Evolutionary conservation across 2,329 filamentous ascomycete species (phyloP), one percentile per base, ranked within the genome.

Genomic region (Bipolaris gigantea): DNA sequence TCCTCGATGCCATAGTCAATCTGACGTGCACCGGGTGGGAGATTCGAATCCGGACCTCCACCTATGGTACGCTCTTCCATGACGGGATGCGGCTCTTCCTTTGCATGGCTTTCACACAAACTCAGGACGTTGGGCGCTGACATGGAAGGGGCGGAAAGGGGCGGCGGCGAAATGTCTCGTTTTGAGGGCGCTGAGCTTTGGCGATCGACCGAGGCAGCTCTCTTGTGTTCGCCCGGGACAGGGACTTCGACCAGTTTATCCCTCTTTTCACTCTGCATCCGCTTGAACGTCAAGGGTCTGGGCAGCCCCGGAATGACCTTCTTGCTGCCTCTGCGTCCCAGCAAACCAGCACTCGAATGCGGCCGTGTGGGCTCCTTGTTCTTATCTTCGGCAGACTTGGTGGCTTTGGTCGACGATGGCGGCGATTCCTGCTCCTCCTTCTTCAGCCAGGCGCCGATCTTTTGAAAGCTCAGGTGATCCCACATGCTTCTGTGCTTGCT

Each of bases 251-350:
- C 80, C 49, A 96, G 80, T 66, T 86, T 87, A 63, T 89, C 85
- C 63, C 91, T 83, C 59, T 84, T 83, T 75, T 96, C 92, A 25
- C 90, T 93, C 70, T 89, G 84, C 73, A 93, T 90, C 65, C 92
- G 85, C 74, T 87, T 89, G 75, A 95, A 92, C 0, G 90, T 95
- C 64, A 88, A 85, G 4, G 86, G 80, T 44, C 90, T 84, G 35
- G 91, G 90, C 34, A 96, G 77, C 15, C 88, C 88, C 16, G 91
- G 88, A 15, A 92, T 85, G n/a, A 91, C 89, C 66, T 82, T 85
- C 62, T 84, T 72, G 55, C 70, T 73, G 47, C 67, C 56, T 49
- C 69, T 63, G 48, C 70, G 62, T 23, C 61, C 46, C 56, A 72
- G 53, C 50, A 72, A 56, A 0, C 67, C 67, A 21, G 63, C 70